Conservation (phyloP, 2,329 filamentous ascomycete genomes). For the Curvularia sp. region DNA sequence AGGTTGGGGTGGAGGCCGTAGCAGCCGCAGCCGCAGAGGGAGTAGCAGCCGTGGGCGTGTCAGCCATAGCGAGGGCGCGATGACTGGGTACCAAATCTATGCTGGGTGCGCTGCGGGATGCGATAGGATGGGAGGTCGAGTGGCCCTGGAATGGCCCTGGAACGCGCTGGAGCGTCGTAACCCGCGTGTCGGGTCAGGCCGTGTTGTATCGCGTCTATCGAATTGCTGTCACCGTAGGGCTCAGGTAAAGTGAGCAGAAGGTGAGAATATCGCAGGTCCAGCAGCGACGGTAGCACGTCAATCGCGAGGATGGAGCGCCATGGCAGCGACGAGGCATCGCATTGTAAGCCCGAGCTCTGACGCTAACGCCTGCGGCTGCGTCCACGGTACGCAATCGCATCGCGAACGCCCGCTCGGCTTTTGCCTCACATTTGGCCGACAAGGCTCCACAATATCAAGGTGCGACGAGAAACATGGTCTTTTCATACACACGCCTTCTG, state of each 20-base stretch:
- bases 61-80: slow-evolving; percentile 11
- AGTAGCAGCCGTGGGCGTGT: slow-evolving; percentile 6
- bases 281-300: slow-evolving; percentile 7
- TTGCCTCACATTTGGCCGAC: slow-evolving; percentile 1
- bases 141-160: background rate
- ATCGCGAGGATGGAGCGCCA: slow-evolving; percentile 8
- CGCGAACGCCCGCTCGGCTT: slow-evolving; percentile 7
- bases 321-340: slow-evolving; percentile 2
- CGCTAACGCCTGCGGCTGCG: slow-evolving; percentile 3
- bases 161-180: background rate
- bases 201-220: background rate
- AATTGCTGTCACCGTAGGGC: background rate
- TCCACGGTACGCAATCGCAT: slow-evolving; percentile 9
- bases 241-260: background rate
- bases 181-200: background rate
- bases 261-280: slow-evolving; percentile 1
- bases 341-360: slow-evolving; percentile 12
- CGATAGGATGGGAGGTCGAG: slow-evolving; percentile 3
- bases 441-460: background rate
- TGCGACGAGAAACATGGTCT: background rate
- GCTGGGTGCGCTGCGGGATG: slow-evolving; percentile 9
- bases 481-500: background rate
- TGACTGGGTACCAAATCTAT: slow-evolving; percentile 3
- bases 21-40: background rate
- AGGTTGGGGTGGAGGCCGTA: slow-evolving; percentile 19